Base-by-base conservation (phyloP, 371 early-diverging fungal genomes). In the Smittium culicis region DNA sequence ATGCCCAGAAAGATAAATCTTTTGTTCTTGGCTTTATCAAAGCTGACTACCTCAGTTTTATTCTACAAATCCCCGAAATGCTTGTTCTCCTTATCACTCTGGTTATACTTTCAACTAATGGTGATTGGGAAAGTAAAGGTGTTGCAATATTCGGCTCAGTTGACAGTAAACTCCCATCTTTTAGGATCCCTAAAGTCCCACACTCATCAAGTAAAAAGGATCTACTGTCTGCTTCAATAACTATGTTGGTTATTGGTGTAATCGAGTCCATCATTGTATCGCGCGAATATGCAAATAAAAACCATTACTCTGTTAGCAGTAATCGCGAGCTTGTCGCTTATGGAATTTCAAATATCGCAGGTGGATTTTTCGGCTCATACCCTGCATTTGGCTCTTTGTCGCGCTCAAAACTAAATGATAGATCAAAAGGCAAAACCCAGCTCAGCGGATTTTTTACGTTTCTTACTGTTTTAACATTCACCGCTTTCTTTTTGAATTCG, bases 261-360 rank as follows among this genome's bases (percentile, higher is more conserved):
- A 93, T 97, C n/a, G 95, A 95, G 76, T 87, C 90, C 5, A 87
- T 94, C 65, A 92, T 88, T 20, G 88, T 91, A 33, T 87, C 91
- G 20, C 92, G 94, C 71, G 90, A 89, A 14, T 96, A 89, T 70
- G 90, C 93, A 0, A 84, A 83, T 59, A 81, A 86, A 66, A 86
- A 93, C 79, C 87, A 91, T 73, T 94, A 95, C 71, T 76, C 87
- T 1, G 88, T 94, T 30, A 89, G 89, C 14, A 88, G 92, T 8
- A 95, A 96, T 74, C 88, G 94, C 33, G 97, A 97, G 77, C 81
- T 96, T 63, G 93, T 96, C 25, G 97, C 96, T 2, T 71, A 95
- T 57, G 96, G 96, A 28, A 76, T 85, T 8, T 82, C 89, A 63
- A 97, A 94, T 69, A 77, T 91, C 33, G 72, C 87, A 35, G 87